Base-by-base conservation (phyloP, 768 basidiomycete species). In the Pulveroboletus sp. region DNA sequence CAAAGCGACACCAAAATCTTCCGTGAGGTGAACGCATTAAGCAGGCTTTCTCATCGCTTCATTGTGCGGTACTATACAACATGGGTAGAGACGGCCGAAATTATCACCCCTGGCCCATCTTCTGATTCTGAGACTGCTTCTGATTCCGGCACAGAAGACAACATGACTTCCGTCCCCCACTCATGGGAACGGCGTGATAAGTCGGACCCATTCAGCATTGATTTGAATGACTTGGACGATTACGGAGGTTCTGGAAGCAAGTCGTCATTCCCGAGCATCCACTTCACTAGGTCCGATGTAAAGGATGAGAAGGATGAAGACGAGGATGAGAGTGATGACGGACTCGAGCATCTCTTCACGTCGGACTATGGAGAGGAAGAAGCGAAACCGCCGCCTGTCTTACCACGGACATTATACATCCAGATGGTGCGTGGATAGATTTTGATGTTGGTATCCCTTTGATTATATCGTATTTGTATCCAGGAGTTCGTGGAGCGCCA, bases 21-120 rank as follows among this genome's bases (percentile, higher is more conserved):
- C 63, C 78, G 94, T 5, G 93, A 97, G 67, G 91, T 95, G 40
- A 89, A 88, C 51, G 89, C 89, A 0, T 72, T 97, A n/a, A 90
- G 88, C 58, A 75, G 84, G 27, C 78, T 97, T 24, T 88, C 84
- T 34, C 94, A 97, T 64, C 84, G 87, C 8, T 90, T 86, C 69
- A 87, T 97, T 57, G 94, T 97, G 17, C 81, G 93, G 35, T 97
- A 94, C 65, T 92, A 84, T 65, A 91, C 90, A 3, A 90, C 89
- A 5, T 92, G 90, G 91, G 78, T 93, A n/a, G 90, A 93, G 62
- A 80, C 76, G 1, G 71, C 75, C 10, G 85, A 87, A 48, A 68
- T 73, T 2, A 61, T 69, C 1, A 77, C 80, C 10, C 68, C 72
- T n/a, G 69, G 72, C 13, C 57, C 60, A 13, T 79, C 79, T 6